Conservation (phyloP, 208 protist species). For the Crithidia expoeki region DNA sequence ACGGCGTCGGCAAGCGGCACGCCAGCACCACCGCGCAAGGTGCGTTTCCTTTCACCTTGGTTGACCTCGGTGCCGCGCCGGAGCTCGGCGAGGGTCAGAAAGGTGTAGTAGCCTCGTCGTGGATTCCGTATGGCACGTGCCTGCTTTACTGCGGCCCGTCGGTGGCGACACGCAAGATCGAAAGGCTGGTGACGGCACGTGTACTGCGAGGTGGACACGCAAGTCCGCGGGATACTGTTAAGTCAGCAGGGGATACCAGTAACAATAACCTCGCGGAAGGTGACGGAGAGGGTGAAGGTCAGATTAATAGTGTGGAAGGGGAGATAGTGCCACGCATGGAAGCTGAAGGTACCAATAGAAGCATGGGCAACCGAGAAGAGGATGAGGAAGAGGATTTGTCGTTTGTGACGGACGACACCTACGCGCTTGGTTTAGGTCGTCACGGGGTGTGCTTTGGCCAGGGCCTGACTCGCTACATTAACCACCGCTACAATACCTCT, state of each 20-base stretch:
- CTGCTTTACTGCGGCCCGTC: constrained; percentile 78
- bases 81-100: constrained; percentile 67
- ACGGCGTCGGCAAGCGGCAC: constrained; percentile 75
- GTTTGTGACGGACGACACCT: constrained; percentile 74
- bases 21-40: constrained; percentile 45
- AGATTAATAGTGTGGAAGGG: no score
- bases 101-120: constrained; percentile 60
- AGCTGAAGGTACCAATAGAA: no score
- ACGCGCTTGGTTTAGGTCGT: constrained; percentile 76
- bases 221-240: background rate
- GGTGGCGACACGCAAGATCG: constrained; percentile 60
- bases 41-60: constrained; percentile 80
- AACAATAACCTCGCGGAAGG: no score
- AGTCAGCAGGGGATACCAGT: background rate
- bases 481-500: constrained; percentile 87
- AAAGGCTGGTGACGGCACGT: constrained; percentile 31
- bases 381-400: constrained; percentile 45
- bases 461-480: constrained; percentile 82
- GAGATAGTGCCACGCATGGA: no score
- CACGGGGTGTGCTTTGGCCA: constrained; percentile 82
- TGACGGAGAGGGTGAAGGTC: no score
- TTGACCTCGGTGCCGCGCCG: constrained; percentile 54
- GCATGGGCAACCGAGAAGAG: no score
- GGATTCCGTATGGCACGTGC: constrained; percentile 80
- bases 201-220: background rate